A percentile compares a stretch with the other conserved stretches of the same genome.
phyloP scores from a whole-genome alignment of 2,329 filamentous ascomycete species.

The Beauveria sp. region DNA sequence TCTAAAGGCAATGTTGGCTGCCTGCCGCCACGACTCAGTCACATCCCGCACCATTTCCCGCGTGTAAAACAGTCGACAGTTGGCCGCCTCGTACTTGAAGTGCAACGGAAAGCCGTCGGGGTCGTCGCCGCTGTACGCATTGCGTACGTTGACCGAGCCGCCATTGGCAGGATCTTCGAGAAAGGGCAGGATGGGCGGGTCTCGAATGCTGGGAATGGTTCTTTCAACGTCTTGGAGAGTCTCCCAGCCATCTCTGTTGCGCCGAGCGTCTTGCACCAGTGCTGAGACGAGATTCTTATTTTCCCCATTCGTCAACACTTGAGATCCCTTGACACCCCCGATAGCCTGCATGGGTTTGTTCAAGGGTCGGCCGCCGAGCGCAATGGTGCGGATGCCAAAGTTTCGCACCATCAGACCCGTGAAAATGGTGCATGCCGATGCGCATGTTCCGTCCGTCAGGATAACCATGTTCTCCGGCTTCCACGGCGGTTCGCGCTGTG shows the following conservation, averaged over 20 bases:
- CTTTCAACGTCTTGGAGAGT: not conserved
- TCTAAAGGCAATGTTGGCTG: not conserved
- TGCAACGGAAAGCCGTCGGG: slow-evolving; percentile 38
- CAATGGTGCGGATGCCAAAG: slow-evolving; percentile 32
- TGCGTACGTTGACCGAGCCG: slow-evolving; percentile 15
- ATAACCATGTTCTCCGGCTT: slow-evolving; percentile 16
- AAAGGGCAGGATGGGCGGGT: not conserved
- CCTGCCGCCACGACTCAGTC: slow-evolving; percentile 41
- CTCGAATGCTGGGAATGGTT: not conserved
- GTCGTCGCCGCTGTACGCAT: slow-evolving; percentile 16
- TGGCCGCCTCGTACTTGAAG: slow-evolving; percentile 52
- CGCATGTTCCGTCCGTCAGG: slow-evolving; percentile 19
- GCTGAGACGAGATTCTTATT: not conserved
- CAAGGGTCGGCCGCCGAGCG: slow-evolving; percentile 53
- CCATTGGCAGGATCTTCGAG: not conserved
- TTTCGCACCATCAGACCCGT: slow-evolving; percentile 6
- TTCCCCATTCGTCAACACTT: not conserved
- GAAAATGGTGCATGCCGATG: slow-evolving; percentile 17
- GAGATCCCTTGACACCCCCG: slow-evolving; percentile 55
- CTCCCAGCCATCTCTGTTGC: not conserved
- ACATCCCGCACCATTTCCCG: slow-evolving; percentile 43
- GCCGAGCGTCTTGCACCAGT: not conserved
- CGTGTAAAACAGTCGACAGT: slow-evolving; percentile 55
- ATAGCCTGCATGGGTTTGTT: slow-evolving; percentile 51
- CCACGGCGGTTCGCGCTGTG: not conserved